Evolutionary conservation across 768 basidiomycete species (phyloP).

Genomic region (Suillus sp.): DNA sequence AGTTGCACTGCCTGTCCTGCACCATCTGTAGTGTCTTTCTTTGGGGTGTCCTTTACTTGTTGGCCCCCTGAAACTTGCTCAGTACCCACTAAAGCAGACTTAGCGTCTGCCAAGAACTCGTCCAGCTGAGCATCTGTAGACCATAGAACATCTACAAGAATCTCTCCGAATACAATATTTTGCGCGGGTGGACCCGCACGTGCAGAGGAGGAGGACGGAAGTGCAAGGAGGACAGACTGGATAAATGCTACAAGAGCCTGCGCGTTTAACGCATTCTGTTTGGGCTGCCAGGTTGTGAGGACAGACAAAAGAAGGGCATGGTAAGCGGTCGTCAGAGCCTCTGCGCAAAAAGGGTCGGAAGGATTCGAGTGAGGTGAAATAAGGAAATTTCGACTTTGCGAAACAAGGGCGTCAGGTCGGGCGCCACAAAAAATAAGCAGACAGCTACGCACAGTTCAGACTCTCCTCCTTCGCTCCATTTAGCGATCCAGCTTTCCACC

Average conservation of each 20-base stretch:
- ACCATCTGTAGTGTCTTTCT: slow-evolving; percentile 2
- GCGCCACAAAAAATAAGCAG: slow-evolving; percentile 20
- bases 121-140: slow-evolving; percentile 77
- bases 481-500: slow-evolving; percentile 50
- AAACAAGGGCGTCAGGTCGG: slow-evolving; percentile 21
- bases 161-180: slow-evolving; percentile 58
- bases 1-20: slow-evolving; percentile 42
- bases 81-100: slow-evolving; percentile 39
- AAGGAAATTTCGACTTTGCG: slow-evolving; percentile 60
- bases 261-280: slow-evolving; percentile 45
- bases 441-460: slow-evolving; percentile 54
- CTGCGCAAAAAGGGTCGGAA: slow-evolving; percentile 51
- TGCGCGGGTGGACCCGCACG: slow-evolving; percentile 40
- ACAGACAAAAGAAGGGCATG: slow-evolving; percentile 65
- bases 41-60: slow-evolving; percentile 28
- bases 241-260: slow-evolving; percentile 63
- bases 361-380: slow-evolving; percentile 61
- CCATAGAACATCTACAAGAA: slow-evolving; percentile 82
- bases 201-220: slow-evolving; percentile 72
- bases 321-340: slow-evolving; percentile 66
- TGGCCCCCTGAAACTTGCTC: slow-evolving; percentile 32
- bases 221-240: slow-evolving; percentile 55
- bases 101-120: slow-evolving; percentile 62
- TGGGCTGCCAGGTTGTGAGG: slow-evolving; percentile 56
- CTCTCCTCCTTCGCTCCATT: slow-evolving; percentile 63